These are phyloP conservation scores for Syncephalis fuscata DNA, from an alignment of 371 early-diverging fungal genomes.

Conservation along the genomic window DNA sequence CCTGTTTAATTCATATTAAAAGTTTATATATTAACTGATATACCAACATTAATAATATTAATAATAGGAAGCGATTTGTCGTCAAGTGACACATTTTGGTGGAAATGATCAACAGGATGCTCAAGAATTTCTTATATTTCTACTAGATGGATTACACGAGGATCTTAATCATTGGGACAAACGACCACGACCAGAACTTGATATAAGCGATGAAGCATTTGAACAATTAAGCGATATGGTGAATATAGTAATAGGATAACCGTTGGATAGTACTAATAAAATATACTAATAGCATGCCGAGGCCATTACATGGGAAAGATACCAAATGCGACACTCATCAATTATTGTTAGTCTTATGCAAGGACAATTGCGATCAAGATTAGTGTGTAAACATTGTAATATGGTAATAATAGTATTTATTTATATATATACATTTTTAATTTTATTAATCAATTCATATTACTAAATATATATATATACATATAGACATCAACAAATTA, in stretches of 20 bases:
- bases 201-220: constrained; percentile 19
- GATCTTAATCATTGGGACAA: constrained; percentile 28
- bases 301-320: constrained; percentile 60
- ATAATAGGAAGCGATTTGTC: constrained; percentile 26
- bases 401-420: constrained; percentile 17
- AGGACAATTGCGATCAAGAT: constrained; percentile 61
- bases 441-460: constrained; percentile 17
- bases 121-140: constrained; percentile 51
- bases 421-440: too few species aligned
- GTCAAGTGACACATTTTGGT: constrained; percentile 44
- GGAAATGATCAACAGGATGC: constrained; percentile 61
- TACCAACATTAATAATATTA: neutral
- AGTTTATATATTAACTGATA: neutral
- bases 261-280: too few species aligned
- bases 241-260: too few species aligned
- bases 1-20: too few species aligned
- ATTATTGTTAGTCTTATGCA: constrained; percentile 87
- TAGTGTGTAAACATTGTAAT: constrained; percentile 70
- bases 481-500: constrained; percentile 71
- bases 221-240: constrained; percentile 19
- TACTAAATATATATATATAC: constrained; percentile 10
- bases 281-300: constrained; percentile 21
- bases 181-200: constrained; percentile 12
- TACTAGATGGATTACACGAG: constrained; percentile 63
- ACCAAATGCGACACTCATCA: constrained; percentile 59